Evolutionary conservation across 345 rosid genomes (phyloP).

Genomic region (Pseudoturritis turrita): DNA sequence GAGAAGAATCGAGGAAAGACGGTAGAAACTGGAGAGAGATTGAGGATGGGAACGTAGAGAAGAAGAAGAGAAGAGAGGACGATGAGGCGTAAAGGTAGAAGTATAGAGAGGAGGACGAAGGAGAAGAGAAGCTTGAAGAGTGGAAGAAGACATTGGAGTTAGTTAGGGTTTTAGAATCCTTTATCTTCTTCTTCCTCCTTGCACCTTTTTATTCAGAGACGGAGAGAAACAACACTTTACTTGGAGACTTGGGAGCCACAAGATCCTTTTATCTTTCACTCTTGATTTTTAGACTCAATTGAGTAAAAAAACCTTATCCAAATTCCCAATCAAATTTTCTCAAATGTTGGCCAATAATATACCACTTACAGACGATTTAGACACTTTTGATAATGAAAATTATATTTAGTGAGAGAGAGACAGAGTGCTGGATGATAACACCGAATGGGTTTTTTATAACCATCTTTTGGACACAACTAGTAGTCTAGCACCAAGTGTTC

Average conservation of each 20-base stretch:
- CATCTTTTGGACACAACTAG: constrained; percentile 12
- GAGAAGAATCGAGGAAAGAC: constrained; percentile 21
- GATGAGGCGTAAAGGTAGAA: constrained; percentile 5
- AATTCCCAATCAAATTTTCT: background rate
- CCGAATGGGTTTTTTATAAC: background rate
- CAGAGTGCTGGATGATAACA: background rate
- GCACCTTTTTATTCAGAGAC: background rate
- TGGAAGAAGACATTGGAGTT: constrained; percentile 41
- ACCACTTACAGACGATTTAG: background rate
- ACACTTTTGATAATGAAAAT: background rate
- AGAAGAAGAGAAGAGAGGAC: constrained; percentile 12
- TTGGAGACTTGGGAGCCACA: constrained; percentile 30
- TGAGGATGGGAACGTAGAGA: constrained; percentile 20
- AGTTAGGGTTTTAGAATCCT: constrained; percentile 43
- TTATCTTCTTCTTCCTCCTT: constrained; percentile 2
- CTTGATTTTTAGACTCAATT: background rate
- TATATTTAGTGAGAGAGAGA: background rate
- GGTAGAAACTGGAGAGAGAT: constrained; percentile 14
- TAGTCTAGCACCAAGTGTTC: too few species aligned
- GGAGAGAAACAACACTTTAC: constrained; percentile 12
- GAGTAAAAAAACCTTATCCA: constrained; percentile 5
- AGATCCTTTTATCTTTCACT: constrained; percentile 10
- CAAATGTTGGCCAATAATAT: background rate
- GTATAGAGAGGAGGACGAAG: constrained; percentile 38
- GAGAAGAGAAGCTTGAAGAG: constrained; percentile 73